A percentile compares a stretch with the other conserved stretches of the same genome.
Conservation (phyloP, 1,139 yeast genomes). For the Lodderomyces pseudojiufengensis region DNA sequence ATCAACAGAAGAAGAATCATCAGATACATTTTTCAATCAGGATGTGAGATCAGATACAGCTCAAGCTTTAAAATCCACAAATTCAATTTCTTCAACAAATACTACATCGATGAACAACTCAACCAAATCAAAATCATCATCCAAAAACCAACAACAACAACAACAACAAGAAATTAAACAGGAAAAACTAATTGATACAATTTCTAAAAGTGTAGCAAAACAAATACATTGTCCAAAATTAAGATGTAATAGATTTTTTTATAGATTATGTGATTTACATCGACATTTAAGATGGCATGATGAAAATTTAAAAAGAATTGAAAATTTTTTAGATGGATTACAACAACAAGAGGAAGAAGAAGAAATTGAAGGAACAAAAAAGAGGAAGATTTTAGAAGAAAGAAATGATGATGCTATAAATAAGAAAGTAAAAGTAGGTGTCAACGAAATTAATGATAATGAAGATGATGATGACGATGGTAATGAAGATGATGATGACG, state of each 20-base stretch:
- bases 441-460: background rate
- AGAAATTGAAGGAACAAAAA: slow-evolving; percentile 5
- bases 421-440: slow-evolving; percentile 3
- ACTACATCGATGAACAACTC: slow-evolving; percentile 11
- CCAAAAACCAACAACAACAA: slow-evolving; percentile 24
- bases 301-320: slow-evolving; percentile 30
- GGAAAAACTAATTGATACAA: slow-evolving; percentile 29
- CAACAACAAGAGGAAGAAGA: slow-evolving; percentile 14
- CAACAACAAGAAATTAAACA: slow-evolving; percentile 16
- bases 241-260: slow-evolving; percentile 47
- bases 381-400: slow-evolving; percentile 9
- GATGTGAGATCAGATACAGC: slow-evolving; percentile 16
- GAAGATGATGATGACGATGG: slow-evolving; percentile 7
- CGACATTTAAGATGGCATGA: slow-evolving; percentile 59
- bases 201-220: slow-evolving; percentile 34
- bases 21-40: slow-evolving; percentile 10
- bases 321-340: slow-evolving; percentile 29
- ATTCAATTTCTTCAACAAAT: slow-evolving; percentile 19
- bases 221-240: slow-evolving; percentile 42
- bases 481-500: slow-evolving; percentile 1
- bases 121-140: slow-evolving; percentile 20
- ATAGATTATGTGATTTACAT: slow-evolving; percentile 43
- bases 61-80: slow-evolving; percentile 24
- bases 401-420: slow-evolving; percentile 1
- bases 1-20: slow-evolving; percentile 6